phyloP scores from a whole-genome alignment of 148 eudicot genomes.

The Simmondsia chinensis region DNA sequence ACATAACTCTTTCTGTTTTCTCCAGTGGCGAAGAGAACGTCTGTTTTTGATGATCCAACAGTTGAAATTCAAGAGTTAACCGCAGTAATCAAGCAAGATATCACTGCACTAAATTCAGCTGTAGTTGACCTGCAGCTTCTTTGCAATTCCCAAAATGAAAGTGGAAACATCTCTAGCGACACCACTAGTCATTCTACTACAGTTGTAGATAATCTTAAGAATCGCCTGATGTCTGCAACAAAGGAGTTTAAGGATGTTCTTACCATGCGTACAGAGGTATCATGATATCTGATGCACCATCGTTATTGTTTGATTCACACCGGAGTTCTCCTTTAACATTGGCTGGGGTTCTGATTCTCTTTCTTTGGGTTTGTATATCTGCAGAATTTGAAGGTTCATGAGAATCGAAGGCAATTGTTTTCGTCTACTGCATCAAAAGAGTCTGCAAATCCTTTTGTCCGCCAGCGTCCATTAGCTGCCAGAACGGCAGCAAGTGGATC shows the following conservation, averaged over 20 bases:
- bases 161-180: constrained; percentile 54
- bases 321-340: neutral
- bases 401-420: constrained; percentile 59
- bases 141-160: constrained; percentile 52
- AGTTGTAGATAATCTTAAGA: constrained; percentile 75
- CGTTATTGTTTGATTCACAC: constrained; percentile 1
- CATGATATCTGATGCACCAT: neutral
- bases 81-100: constrained; percentile 79
- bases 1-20: constrained; percentile 1
- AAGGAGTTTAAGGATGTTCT: constrained; percentile 82
- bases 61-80: constrained; percentile 75
- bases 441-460: constrained; percentile 55
- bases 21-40: constrained; percentile 79
- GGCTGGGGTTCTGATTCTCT: neutral
- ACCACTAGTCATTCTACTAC: constrained; percentile 69
- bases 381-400: constrained; percentile 74
- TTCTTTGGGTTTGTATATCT: neutral
- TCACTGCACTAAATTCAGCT: constrained; percentile 63
- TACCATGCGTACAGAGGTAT: constrained; percentile 79
- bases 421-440: constrained; percentile 53
- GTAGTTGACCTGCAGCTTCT: constrained; percentile 69
- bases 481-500: constrained; percentile 36
- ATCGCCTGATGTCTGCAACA: constrained; percentile 62
- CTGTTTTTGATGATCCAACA: constrained; percentile 74
- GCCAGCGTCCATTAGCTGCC: constrained; percentile 61